A percentile compares a stretch with the other conserved stretches of the same genome.
Evolutionary conservation across 345 rosid genomes (phyloP).

Genomic region (Viola odorata): DNA sequence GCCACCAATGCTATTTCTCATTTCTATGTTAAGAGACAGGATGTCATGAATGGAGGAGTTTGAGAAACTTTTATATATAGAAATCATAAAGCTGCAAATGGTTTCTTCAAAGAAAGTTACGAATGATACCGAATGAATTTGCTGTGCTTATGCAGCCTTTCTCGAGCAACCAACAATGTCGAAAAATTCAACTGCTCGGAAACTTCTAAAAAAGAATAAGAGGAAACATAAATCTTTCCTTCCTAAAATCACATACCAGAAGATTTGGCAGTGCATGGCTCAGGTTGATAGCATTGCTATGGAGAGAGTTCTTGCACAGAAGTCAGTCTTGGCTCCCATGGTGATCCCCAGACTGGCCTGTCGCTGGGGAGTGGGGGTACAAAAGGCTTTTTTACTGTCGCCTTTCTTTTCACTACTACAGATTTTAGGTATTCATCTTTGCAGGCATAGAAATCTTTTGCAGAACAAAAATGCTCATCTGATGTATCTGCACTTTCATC

Average conservation of each 20-base stretch:
- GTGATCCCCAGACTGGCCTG: conserved; percentile 10
- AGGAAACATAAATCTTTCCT: neutral
- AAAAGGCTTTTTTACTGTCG: conserved; percentile 39
- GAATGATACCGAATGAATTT: too few species aligned
- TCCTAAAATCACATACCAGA: conserved; percentile 13
- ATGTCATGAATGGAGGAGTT: too few species aligned
- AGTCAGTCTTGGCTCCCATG: conserved; percentile 52
- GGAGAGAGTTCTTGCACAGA: conserved; percentile 55
- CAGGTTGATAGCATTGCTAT: conserved; percentile 13
- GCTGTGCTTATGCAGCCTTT: neutral
- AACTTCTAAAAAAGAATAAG: neutral
- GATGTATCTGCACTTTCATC: conserved; percentile 18
- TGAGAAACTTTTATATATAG: too few species aligned
- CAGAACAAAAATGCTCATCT: conserved; percentile 32
- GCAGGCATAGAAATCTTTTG: conserved; percentile 41
- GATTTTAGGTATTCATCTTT: conserved; percentile 17
- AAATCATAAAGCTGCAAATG: too few species aligned
- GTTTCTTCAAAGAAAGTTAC: too few species aligned
- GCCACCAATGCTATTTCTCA: too few species aligned
- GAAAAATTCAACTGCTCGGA: neutral
- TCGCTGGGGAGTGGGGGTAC: conserved; percentile 44
- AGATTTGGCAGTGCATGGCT: conserved; percentile 5
- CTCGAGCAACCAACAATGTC: neutral
- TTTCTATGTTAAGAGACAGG: too few species aligned
- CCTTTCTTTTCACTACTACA: conserved; percentile 13